phyloP scores from a whole-genome alignment of 495 filamentous ascomycete species.

The Penicillium nucicola region DNA sequence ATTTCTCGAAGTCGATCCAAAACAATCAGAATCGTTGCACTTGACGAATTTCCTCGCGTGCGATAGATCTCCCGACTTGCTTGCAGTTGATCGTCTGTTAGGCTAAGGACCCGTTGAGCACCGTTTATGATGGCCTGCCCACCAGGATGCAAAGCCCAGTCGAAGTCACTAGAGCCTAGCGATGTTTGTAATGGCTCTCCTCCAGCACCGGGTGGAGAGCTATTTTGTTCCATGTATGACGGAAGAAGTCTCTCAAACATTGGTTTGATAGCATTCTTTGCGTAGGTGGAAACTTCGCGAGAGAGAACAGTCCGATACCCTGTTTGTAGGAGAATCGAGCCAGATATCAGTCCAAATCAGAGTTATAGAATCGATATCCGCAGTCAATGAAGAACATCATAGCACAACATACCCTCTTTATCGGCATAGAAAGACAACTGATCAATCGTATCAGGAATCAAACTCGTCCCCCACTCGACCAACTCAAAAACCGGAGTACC shows the following conservation, averaged over 20 bases:
- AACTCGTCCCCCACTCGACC: constrained; percentile 56
- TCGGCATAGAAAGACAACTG: neutral
- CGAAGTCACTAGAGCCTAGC: constrained; percentile 46
- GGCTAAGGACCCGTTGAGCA: constrained; percentile 47
- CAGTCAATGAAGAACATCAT: too few relatives aligned
- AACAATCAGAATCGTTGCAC: constrained; percentile 52
- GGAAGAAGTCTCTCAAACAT: neutral
- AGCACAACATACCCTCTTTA: neutral
- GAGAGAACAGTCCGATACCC: neutral
- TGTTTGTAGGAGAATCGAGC: neutral
- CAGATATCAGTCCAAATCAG: too few relatives aligned
- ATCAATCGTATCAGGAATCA: constrained; percentile 46
- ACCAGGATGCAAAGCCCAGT: constrained; percentile 69
- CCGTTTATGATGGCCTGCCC: constrained; percentile 62
- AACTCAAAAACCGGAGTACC: constrained; percentile 48
- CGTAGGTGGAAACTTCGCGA: neutral
- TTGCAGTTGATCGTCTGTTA: constrained; percentile 56
- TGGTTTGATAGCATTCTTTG: neutral
- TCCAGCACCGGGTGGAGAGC: neutral
- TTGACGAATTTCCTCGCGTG: constrained; percentile 59
- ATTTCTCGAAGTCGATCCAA: constrained; percentile 41
- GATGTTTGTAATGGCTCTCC: neutral
- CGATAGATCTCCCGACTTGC: constrained; percentile 63
- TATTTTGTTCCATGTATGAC: neutral
- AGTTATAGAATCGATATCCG: too few relatives aligned